A percentile compares a stretch with the other conserved stretches of the same genome.
phyloP scores from a whole-genome alignment of 192 early-diverging fungal species.

The Podila epicladia region DNA sequence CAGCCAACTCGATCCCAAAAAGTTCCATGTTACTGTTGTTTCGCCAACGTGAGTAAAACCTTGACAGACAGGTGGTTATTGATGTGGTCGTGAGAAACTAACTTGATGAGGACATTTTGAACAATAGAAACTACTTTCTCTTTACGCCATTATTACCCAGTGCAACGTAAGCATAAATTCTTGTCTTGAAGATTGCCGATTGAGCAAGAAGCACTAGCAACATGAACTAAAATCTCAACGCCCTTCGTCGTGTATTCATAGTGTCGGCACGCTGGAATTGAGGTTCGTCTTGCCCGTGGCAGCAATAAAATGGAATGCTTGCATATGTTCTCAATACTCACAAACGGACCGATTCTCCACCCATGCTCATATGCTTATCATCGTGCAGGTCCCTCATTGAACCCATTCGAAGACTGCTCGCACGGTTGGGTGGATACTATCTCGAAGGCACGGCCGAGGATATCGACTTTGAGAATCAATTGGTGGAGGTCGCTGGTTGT shows the following conservation, averaged over 20 bases:
- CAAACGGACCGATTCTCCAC: background rate
- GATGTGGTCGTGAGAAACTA: background rate
- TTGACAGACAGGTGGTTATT: background rate
- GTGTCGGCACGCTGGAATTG: conserved; percentile 66
- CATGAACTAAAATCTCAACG: too few species aligned
- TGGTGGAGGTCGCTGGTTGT: conserved; percentile 53
- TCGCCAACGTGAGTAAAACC: conserved; percentile 47
- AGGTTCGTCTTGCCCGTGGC: conserved; percentile 41
- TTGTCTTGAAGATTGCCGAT: background rate
- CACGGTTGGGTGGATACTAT: conserved; percentile 55
- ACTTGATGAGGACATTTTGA: background rate
- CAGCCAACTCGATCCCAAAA: conserved; percentile 60
- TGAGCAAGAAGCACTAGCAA: too few species aligned
- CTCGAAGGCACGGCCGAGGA: conserved; percentile 60
- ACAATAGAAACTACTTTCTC: conserved; percentile 62
- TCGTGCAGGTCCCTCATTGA: conserved; percentile 59
- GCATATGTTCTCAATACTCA: background rate
- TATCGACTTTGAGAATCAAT: conserved; percentile 59
- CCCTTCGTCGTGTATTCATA: conserved; percentile 7
- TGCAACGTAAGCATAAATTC: conserved; percentile 45
- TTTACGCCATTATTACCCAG: conserved; percentile 64
- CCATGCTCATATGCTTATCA: background rate
- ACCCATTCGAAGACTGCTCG: conserved; percentile 60
- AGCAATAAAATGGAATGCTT: background rate
- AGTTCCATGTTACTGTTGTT: conserved; percentile 64